phyloP scores from a whole-genome alignment of 179 eudicot species.

The Patellifolia procumbens region DNA sequence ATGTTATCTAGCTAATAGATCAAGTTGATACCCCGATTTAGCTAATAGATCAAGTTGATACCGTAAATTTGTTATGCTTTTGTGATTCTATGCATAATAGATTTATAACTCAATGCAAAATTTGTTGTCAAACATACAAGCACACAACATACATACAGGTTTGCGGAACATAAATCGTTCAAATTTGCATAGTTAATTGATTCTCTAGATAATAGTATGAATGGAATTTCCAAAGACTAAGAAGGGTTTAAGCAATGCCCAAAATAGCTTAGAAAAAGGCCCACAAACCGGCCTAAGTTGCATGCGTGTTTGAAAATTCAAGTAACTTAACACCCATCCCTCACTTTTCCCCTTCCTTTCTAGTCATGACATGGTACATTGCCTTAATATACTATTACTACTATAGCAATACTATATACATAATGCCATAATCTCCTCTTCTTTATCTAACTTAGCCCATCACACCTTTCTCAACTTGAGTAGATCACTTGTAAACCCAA shows the following conservation, averaged over 20 bases:
- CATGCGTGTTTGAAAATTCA: slow-evolving; percentile 33
- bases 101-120: too few species aligned
- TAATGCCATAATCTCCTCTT: slow-evolving; percentile 20
- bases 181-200: too few species aligned
- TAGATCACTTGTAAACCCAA: slow-evolving; percentile 22
- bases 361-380: slow-evolving; percentile 15
- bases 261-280: slow-evolving; percentile 18
- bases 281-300: slow-evolving; percentile 24
- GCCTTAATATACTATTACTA: neutral
- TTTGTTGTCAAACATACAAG: too few species aligned
- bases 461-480: slow-evolving; percentile 25
- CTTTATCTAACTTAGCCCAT: slow-evolving; percentile 21
- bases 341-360: neutral
- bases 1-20: too few species aligned
- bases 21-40: too few species aligned
- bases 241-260: slow-evolving; percentile 3
- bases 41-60: too few species aligned
- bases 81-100: too few species aligned
- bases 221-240: neutral
- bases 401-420: neutral
- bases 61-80: too few species aligned
- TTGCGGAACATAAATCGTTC: too few species aligned
- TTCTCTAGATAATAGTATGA: neutral
- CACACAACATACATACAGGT: too few species aligned
- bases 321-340: neutral